phyloP scores from a whole-genome alignment of 371 early-diverging fungal genomes.

The Haplosporangium sp. region DNA sequence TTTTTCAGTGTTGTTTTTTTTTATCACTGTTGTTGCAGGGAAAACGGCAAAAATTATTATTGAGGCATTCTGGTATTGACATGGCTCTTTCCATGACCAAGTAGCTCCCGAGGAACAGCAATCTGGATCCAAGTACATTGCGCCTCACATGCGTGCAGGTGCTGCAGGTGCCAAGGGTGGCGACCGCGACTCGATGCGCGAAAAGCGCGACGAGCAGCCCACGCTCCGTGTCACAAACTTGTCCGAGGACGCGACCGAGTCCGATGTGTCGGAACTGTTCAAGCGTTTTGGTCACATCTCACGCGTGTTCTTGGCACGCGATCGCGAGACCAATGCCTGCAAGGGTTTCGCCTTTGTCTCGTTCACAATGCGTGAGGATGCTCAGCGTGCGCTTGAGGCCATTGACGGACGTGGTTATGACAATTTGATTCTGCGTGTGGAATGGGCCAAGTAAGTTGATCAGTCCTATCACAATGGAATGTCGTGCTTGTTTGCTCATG shows the following conservation, averaged over 20 bases:
- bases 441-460: constrained; percentile 75
- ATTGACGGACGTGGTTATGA: constrained; percentile 95
- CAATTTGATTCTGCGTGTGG: constrained; percentile 92
- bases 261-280: constrained; percentile 91
- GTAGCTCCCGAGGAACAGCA: constrained; percentile 49
- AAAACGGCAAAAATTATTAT: not conserved
- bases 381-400: constrained; percentile 84
- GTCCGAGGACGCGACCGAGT: constrained; percentile 92
- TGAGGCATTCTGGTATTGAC: not conserved
- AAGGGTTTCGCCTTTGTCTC: constrained; percentile 97
- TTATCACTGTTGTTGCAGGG: not conserved
- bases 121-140: constrained; percentile 76
- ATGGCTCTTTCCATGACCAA: not conserved
- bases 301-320: constrained; percentile 88
- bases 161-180: constrained; percentile 45
- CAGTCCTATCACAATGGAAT: not conserved
- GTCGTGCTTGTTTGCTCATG: not conserved
- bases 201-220: constrained; percentile 70
- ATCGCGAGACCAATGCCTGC: constrained; percentile 87
- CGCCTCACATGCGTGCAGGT: constrained; percentile 84
- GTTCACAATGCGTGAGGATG: constrained; percentile 83
- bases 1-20: not conserved
- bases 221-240: constrained; percentile 96
- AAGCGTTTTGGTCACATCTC: constrained; percentile 83
- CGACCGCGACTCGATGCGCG: constrained; percentile 61